phyloP scores from a whole-genome alignment of 495 filamentous ascomycete species.

The Xanthoparmelia taractica region DNA sequence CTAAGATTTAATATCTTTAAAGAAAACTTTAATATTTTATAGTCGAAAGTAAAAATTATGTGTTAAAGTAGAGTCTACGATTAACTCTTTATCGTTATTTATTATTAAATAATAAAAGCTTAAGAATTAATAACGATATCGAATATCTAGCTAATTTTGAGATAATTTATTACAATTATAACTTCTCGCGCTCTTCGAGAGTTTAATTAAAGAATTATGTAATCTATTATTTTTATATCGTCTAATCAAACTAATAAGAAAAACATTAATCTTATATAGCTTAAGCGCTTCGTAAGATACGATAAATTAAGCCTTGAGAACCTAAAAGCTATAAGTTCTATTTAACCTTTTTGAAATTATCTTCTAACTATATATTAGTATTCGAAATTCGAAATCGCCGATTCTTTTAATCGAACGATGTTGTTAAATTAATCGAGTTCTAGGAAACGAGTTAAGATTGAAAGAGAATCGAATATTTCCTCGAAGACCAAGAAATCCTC shows the following conservation, averaged over 20 bases:
- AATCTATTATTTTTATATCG: conserved; percentile 8
- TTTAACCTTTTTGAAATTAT: neutral
- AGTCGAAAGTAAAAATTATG: too few relatives aligned
- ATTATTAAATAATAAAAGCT: neutral
- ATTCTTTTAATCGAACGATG: too few relatives aligned
- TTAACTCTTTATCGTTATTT: neutral
- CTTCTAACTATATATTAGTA: too few relatives aligned
- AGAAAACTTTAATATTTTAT: too few relatives aligned
- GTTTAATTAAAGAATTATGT: conserved; percentile 21
- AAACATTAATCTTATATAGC: conserved; percentile 18
- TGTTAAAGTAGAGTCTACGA: conserved; percentile 3
- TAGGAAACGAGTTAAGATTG: conserved; percentile 1
- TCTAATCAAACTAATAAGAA: conserved; percentile 15
- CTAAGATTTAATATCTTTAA: too few relatives aligned
- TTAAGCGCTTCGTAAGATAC: conserved; percentile 28
- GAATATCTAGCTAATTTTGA: too few relatives aligned
- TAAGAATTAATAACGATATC: too few relatives aligned
- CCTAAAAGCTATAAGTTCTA: conserved; percentile 23
- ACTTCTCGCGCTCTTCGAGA: conserved; percentile 23
- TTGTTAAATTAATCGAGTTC: too few relatives aligned
- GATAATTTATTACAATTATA: neutral
- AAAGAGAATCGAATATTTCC: conserved; percentile 1
- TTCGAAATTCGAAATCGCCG: too few relatives aligned
- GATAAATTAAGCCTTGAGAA: conserved; percentile 26
- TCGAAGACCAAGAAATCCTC: neutral